Conservation (phyloP, 768 basidiomycete genomes). For the Royoungia palumana region DNA sequence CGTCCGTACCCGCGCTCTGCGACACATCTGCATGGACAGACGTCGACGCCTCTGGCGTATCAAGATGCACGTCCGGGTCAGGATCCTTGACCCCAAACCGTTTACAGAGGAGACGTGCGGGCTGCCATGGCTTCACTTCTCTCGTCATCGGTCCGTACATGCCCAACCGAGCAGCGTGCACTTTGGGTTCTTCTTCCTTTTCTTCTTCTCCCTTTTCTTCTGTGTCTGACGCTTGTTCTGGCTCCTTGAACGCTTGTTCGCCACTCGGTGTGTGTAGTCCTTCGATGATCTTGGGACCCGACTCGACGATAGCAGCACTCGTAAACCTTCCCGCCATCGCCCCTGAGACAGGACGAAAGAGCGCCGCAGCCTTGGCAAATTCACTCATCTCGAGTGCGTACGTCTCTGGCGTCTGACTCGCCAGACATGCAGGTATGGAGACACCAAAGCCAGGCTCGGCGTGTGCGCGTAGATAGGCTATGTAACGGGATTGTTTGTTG, state of each 20-base stretch:
- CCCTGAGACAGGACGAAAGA: conserved; percentile 89
- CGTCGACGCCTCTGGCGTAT: conserved; percentile 27
- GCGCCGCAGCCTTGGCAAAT: conserved; percentile 79
- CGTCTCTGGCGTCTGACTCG: conserved; percentile 58
- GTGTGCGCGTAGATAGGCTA: conserved; percentile 74
- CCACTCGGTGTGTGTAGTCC: conserved; percentile 62
- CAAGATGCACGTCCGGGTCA: conserved; percentile 49
- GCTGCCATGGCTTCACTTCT: conserved; percentile 71
- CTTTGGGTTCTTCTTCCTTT: conserved; percentile 71
- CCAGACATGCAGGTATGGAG: conserved; percentile 49
- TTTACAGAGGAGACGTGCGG: conserved; percentile 84
- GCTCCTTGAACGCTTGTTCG: conserved; percentile 35
- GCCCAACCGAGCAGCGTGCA: conserved; percentile 76
- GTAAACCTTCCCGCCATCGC: conserved; percentile 97
- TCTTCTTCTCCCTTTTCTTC: conserved; percentile 36
- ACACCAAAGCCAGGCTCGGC: conserved; percentile 42
- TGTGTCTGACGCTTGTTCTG: conserved; percentile 41
- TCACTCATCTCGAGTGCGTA: conserved; percentile 83
- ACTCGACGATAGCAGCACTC: conserved; percentile 69
- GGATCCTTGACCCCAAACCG: conserved; percentile 92
- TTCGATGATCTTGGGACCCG: conserved; percentile 57
- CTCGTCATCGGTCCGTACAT: conserved; percentile 91
- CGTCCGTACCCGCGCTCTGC: background rate
- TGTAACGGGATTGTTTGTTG: conserved; percentile 82
- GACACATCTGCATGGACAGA: conserved; percentile 15